Base-by-base conservation (phyloP, 1,284 basidiomycete genomes). In the Sporisorium scitamineum region DNA sequence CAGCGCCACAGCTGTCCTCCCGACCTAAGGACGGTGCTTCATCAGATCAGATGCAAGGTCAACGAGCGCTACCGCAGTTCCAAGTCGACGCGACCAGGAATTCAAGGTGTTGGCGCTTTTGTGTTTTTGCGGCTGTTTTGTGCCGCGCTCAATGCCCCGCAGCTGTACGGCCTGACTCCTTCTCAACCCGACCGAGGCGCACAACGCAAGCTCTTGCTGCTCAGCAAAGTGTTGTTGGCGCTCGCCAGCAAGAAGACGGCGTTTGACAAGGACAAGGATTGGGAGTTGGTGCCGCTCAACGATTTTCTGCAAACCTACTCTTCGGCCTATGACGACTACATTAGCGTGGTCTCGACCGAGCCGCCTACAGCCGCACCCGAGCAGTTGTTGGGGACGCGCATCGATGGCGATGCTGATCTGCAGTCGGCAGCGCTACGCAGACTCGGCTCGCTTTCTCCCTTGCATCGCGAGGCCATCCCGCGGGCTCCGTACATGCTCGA, bases 81-180 rank as follows among this genome's bases (percentile, higher is more conserved):
- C 41, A 70, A 71, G 44, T 68, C 66, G 18, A 61, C 67, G 13
- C 55, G 74, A n/a, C 73, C 81, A 5, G 81, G 81, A 22, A 78
- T 78, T 24, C 81, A 82, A 50, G 78, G 72, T 39, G 78, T 82
- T 1, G 80, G 81, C 29, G 76, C 81, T 4, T 81, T 82, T 34
- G 79, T 80, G 27, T 82, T 82, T 52, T 57, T 82, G 34, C 72
- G 81, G 6, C 69, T 82, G 20, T 79, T 82, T 41, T 82, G 80
- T 52, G 80, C 81, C 13, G 78, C 81, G 0, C 80, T 82, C 58
- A 78, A 78, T 22, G 57, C 78, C 14, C 80, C 81, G 9, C 76
- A 82, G 59, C 66, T 80, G 31, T 82, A 80, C 42, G 81, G 81
- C 20, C 57, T 82, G 32, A 74, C 76, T 14, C 54, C 70, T 0